Base-by-base conservation (phyloP, 202 grass and related monocot species). In the Panicum hallii region DNA sequence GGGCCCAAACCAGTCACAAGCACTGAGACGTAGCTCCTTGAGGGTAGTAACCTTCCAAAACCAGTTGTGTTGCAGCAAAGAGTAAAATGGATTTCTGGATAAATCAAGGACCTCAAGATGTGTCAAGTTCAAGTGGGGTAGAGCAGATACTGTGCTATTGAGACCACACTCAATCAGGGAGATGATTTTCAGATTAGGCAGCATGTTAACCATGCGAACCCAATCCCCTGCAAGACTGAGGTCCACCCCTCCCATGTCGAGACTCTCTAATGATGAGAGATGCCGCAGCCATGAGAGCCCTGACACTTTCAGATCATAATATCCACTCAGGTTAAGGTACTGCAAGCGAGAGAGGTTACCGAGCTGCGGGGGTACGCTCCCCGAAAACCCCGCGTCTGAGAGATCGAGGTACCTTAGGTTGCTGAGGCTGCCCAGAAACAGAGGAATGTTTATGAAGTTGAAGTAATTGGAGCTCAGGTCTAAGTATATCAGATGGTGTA, bases 371-470 rank as follows among this genome's bases (percentile, higher is more conserved):
- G 91, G 85, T 41, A 90, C 26, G 6, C 0, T 5, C 6, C 82
- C 72, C 42, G 1, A 0, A 5, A 93, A 83, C 1, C 14, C 0
- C 11, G 72, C 38, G 4, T 0, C 0, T 0, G 72, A 86, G 46
- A 93, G 63, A 46, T 87, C 15, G 13, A 93, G 84, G 60, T 93
- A 88, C 16, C 23, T 70, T n/a, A 93, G 58, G 16, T 77, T 73
- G 6, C 44, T 20, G 6, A 90, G 55, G 4, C 68, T 72, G 0
- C 74, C 84, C 23, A 90, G 0, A 6, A 60, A 90, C 23, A 11
- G 0, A 11, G 91, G 88, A 38, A 93, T 81, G 5, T 0, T 43
- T 0, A 7, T n/a, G 0, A 0, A 0, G 0, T 6, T 45, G 53
- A 89, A 90, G 0, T 44, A 0, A 34, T 74, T 90, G 0, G 0